A percentile compares a stretch with the other conserved stretches of the same genome.
Conservation (phyloP, 2,329 filamentous ascomycete genomes). For the Simplicillium sp. region DNA sequence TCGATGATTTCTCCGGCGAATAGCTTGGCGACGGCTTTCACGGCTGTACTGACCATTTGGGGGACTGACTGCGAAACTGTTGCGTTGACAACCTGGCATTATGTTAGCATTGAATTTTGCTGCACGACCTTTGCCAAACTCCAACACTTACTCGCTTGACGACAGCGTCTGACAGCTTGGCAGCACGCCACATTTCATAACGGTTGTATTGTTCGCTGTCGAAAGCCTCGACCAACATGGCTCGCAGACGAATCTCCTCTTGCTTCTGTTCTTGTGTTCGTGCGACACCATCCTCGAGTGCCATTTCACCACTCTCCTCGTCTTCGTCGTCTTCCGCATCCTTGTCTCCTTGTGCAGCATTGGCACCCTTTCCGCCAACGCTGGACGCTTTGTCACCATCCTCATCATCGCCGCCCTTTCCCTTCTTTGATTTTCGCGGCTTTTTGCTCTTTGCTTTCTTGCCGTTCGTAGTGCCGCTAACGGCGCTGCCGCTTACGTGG, state of each 20-base stretch:
- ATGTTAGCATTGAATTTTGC: conserved; percentile 6
- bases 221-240: conserved; percentile 56
- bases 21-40: conserved; percentile 66
- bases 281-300: conserved; percentile 48
- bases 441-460: conserved; percentile 47
- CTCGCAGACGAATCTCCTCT: conserved; percentile 46
- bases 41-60: conserved; percentile 62
- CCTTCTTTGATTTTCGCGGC: conserved; percentile 50
- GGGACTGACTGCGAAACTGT: conserved; percentile 74
- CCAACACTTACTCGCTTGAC: conserved; percentile 50
- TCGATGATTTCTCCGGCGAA: conserved; percentile 72
- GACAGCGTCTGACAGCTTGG: conserved; percentile 58
- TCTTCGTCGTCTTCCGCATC: conserved; percentile 45
- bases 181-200: conserved; percentile 62
- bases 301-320: conserved; percentile 45
- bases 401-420: conserved; percentile 32
- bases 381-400: conserved; percentile 34
- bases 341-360: conserved; percentile 26
- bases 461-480: conserved; percentile 30
- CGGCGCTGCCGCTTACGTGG: conserved; percentile 51
- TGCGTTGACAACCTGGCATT: conserved; percentile 59
- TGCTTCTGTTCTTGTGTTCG: conserved; percentile 59
- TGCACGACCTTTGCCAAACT: neutral
- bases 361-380: conserved; percentile 34
- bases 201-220: conserved; percentile 57